Conservation (phyloP, 2,329 filamentous ascomycete species). For the Sclerotinia subarctica region DNA sequence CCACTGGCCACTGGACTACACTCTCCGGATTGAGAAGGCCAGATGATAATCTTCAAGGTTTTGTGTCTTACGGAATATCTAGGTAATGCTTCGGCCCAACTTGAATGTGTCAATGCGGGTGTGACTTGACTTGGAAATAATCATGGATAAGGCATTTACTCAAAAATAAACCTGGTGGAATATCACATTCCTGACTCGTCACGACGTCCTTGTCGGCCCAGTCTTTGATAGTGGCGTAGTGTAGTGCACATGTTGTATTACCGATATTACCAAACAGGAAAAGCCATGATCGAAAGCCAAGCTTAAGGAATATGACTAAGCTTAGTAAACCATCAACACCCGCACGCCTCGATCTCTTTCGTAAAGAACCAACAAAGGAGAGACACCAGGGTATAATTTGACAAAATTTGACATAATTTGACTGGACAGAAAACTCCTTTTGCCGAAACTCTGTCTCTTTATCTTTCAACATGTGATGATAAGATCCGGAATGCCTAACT, state of each 20-base stretch:
- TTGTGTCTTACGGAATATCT: constrained; percentile 3
- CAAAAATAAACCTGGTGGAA: not conserved
- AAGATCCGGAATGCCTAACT: constrained; percentile 1
- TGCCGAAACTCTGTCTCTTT: constrained; percentile 2
- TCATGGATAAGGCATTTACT: not conserved
- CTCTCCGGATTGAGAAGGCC: constrained; percentile 14
- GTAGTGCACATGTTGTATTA: not conserved
- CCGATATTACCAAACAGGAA: not conserved
- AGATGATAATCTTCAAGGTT: constrained; percentile 18
- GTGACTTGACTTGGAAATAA: constrained; percentile 5
- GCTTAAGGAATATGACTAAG: not conserved
- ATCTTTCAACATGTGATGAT: constrained; percentile 13
- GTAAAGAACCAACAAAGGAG: not conserved
- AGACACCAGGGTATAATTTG: not conserved
- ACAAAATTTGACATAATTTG: not conserved
- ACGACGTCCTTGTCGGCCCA: not conserved
- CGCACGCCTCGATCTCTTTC: not conserved
- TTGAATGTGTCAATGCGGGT: constrained; percentile 10
- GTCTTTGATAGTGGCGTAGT: not conserved
- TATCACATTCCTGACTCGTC: constrained; percentile 3
- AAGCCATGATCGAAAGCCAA: not conserved
- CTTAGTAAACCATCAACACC: not conserved
- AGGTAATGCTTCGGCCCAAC: constrained; percentile 3
- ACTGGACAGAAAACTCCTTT: not conserved
- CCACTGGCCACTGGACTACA: constrained; percentile 1